These are phyloP conservation scores for Nepenthes gracilis DNA, from an alignment of 148 eudicot genomes.

Conservation along the genomic window DNA sequence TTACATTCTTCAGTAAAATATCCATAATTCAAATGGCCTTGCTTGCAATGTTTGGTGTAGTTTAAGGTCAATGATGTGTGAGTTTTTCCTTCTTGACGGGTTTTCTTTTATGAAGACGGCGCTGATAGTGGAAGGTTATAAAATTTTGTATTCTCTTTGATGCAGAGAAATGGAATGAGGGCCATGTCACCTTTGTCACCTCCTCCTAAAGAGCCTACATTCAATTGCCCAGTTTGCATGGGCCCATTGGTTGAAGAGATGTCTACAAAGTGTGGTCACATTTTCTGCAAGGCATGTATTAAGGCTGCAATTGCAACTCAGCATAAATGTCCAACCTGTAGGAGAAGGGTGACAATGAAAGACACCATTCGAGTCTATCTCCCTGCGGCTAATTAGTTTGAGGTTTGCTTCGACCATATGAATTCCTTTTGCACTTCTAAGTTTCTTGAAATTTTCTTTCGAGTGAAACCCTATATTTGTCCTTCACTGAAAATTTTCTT, in stretches of 20 bases:
- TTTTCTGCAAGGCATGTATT: slow-evolving; percentile 81
- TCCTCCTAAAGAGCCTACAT: slow-evolving; percentile 49
- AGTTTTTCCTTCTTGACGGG: no score
- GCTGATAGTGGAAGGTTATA: neutral
- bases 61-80: no score
- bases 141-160: slow-evolving; percentile 9
- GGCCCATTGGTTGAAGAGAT: slow-evolving; percentile 61
- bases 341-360: slow-evolving; percentile 53
- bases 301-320: slow-evolving; percentile 53
- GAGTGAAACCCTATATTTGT: neutral
- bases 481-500: no score
- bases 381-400: slow-evolving; percentile 39
- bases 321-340: slow-evolving; percentile 84
- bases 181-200: slow-evolving; percentile 24
- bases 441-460: neutral
- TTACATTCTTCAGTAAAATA: no score
- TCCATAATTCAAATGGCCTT: no score
- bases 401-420: slow-evolving; percentile 18
- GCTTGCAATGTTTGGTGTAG: no score
- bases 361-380: slow-evolving; percentile 70
- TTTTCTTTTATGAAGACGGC: no score
- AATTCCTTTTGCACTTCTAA: neutral
- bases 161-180: slow-evolving; percentile 22
- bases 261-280: slow-evolving; percentile 93
- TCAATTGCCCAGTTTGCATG: slow-evolving; percentile 85